Base-by-base conservation (phyloP, 148 eudicot species). In the Bassia scoparia region DNA sequence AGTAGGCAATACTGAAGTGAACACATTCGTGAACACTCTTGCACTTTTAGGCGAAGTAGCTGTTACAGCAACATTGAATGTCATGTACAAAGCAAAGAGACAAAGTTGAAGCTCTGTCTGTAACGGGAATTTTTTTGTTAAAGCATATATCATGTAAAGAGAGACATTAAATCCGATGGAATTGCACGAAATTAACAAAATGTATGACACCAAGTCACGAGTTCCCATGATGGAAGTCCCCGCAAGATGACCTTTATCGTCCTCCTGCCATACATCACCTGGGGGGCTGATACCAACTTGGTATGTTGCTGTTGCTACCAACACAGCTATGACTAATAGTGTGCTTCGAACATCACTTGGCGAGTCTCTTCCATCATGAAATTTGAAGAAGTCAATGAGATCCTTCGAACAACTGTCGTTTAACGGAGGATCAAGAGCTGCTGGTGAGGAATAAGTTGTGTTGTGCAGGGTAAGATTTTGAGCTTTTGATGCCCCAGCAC, bases 261-360 rank as follows among this genome's bases (percentile, higher is more conserved):
- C 82, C 6, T 85, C 93, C 67, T 84, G 87, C 95, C 91, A n/a
- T 12, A 78, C 63, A 15, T 84, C 82, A 35, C 95, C 91, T 18
- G 91, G n/a, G 10, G 91, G 92, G 38, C 72, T 86, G 27, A 85
- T 75, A 2, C 80, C 83, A 3, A n/a, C n/a, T n/a, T 90, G 89
- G 77, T 82, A 90, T 0, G 96, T 85, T 41, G 88, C 88, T 10
- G 92, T 80, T 20, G 85, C 77, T 7, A 88, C 88, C 15, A 90
- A 77, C 24, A 82, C 76, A 2, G 87, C 82, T 61, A n/a, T n/a
- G 5, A 90, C 86, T 0, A 90, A 69, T 21, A 90, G 80, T 11
- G 82, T 69, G 27, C 76, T 74, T 9, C 92, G 82, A 2, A 77
- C 86, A 52, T n/a, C 82, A 31, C 84, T 65, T 8, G 90, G 92